Base-by-base conservation (phyloP, 164 flowering plant species). In the Pachysandra terminalis region DNA sequence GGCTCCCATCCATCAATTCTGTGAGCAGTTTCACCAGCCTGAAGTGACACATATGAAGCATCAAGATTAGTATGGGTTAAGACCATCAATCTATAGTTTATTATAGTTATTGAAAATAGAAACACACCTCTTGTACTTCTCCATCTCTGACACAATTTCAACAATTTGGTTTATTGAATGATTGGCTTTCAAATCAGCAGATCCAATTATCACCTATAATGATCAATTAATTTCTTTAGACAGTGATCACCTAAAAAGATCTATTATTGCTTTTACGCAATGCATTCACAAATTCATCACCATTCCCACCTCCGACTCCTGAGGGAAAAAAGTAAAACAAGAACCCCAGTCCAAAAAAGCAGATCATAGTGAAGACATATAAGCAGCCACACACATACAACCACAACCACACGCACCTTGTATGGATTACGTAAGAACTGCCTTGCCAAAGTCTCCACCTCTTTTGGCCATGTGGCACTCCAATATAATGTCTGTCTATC, bases 381-480 rank as follows among this genome's bases (percentile, higher is more conserved):
- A n/a, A n/a, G n/a, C n/a, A n/a, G 37, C 37, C 37, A 32, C 37
- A 32, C 37, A 32, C 37, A 32, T 32, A 7, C 37, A 32, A 32
- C 3, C 37, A 32, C 37, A 32, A 3, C 37, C 37, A n/a, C 15
- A 61, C 19, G 26, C 17, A 96, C 99, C 97, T 93, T 93, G 77
- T 91, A 96, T 49, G 99, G 83, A 75, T 88, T 85, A 32, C 80
- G 87, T 21, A 96, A 73, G 62, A 93, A 96, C 74, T 90, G 97
- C 73, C 95, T 87, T 26, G 98, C 98, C 49, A 96, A 77, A 37
- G 83, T 64, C 78, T 96, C 98, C 63, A 96, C 99, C 77, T 96
- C 98, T 76, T 71, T 86, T 58, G 99, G 99, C 99, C 99, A 96
- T 71, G 99, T 96, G 32, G 98, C 99, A 78, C 99, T 96, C 99